Base-by-base conservation (phyloP, 331 rosid species). In the Stylosanthes scabra region DNA sequence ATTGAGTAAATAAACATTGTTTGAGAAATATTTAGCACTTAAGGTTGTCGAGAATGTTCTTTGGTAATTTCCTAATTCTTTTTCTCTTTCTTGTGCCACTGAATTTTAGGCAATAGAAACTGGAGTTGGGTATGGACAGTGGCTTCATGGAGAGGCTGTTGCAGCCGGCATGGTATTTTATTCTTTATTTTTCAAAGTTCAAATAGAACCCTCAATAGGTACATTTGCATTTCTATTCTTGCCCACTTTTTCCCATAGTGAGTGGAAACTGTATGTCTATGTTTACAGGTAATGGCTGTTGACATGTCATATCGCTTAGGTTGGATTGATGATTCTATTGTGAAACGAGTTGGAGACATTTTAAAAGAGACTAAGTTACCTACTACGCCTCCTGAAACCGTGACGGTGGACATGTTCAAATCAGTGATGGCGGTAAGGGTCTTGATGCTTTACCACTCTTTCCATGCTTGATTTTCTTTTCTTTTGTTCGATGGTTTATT, bases 121-220 rank as follows among this genome's bases (percentile, higher is more conserved):
- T 59, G 91, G 91, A 14, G 66, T 86, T 13, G 97, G 99, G 83
- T 87, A 95, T 70, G 97, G 99, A 25, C 82, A 87, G 77, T 92
- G 99, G 98, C 92, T 95, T 78, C 99, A 92, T 50, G 98, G 99
- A 77, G 99, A 95, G 86, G 99, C 97, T 76, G 94, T 95, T 84
- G 97, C 98, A 29, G 96, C 93, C 65, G 99, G 97, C 86, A 92
- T 2, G 98, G 99, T 92, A 90, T 47, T 10, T 50, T 63, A 11
- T 0, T 12, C 54, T 39, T 40, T n/a, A 12, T 13, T 49, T 70
- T 55, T 55, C 14, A 11, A 20, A 51, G 15, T 40, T 7, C 37
- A 29, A 15, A 56, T 63, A 47, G 49, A 47, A 55, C 8, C 65
- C 8, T 56, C 62, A 52, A 54, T 34, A 16, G 64, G 14, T 57